Evolutionary conservation across 305 asterid species (phyloP), one percentile per base, ranked within the genome.

Genomic region (Fraxinus xanthoxyloides): DNA sequence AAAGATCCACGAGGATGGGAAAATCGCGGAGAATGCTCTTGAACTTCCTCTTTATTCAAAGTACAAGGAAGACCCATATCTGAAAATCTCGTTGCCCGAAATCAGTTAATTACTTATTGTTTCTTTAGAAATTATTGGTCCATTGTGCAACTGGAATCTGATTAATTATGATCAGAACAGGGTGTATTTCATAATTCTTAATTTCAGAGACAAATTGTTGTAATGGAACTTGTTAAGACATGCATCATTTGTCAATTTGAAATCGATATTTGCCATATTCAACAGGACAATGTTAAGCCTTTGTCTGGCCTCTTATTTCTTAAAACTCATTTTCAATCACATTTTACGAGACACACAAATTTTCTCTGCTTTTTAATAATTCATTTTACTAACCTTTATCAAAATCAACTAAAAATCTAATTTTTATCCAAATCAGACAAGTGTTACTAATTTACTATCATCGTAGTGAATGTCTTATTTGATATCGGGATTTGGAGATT

Each of bases 11-110:
- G 95, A 90, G 81, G 99, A 94, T 56, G 43, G 94, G 79, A 83
- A 89, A 59, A 84, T 93, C 10, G 94, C 99, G 2, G 97, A 92
- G 87, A 90, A 81, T 79, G 98, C 95, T 13, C 98, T 96, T 48
- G 93, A 94, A 30, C 92, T 91, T 79, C 94, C 94, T 17, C 82
- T 32, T 46, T 92, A 92, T 81, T 85, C 75, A 5, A 90, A 90
- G 86, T 87, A 89, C 91, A 92, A 85, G 88, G 90, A 91, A 51
- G 94, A 93, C 80, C 85, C 92, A 2, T 89, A 85, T 79, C 80
- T 92, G 84, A 86, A 85, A 40, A 80, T 51, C 23, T 79, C 77
- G 19, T 59, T 23, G 80, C 84, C 77, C 38, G 82, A 43, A 65
- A 79, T n/a, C 63, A 28, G 51, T 85, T 82, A 78, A 59, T 51